These are phyloP conservation scores for Castanopsis chinensis DNA, from an alignment of 306 rosid genomes.

Conservation along the genomic window DNA sequence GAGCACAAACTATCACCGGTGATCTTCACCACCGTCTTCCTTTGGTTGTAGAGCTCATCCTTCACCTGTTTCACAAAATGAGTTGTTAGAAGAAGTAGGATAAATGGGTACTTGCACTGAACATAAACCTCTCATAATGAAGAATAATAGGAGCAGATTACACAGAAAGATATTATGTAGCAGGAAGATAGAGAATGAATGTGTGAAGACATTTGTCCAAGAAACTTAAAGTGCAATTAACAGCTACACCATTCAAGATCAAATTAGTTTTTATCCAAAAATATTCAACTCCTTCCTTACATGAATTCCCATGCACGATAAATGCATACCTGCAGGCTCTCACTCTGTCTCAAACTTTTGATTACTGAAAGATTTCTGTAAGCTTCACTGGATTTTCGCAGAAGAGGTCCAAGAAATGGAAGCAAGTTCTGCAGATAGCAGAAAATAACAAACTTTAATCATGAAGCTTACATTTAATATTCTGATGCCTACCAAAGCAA, in stretches of 20 bases:
- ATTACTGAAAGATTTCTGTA: constrained; percentile 83
- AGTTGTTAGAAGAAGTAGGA: neutral
- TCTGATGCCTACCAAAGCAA: neutral
- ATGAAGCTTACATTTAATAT: neutral
- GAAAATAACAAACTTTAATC: constrained; percentile 13
- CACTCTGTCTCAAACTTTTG: constrained; percentile 88
- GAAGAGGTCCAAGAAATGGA: constrained; percentile 91
- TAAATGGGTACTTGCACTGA: neutral
- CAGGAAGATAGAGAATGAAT: neutral
- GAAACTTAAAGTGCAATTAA: neutral
- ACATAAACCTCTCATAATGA: neutral
- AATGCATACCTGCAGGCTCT: constrained; percentile 85
- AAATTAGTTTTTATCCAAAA: neutral
- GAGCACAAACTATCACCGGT: constrained; percentile 92
- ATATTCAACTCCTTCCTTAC: neutral
- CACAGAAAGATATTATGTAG: neutral
- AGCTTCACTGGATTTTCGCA: constrained; percentile 88
- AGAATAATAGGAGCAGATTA: neutral
- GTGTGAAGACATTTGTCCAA: neutral
- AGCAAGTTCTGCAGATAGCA: constrained; percentile 74
- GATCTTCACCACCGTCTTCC: constrained; percentile 72
- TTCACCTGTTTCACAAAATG: constrained; percentile 58
- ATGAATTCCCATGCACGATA: constrained; percentile 6
- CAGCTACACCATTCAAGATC: neutral
- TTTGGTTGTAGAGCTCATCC: constrained; percentile 75